These are phyloP conservation scores for Penicillium oxalicum DNA, from an alignment of 2,329 filamentous ascomycete genomes.

Conservation along the genomic window DNA sequence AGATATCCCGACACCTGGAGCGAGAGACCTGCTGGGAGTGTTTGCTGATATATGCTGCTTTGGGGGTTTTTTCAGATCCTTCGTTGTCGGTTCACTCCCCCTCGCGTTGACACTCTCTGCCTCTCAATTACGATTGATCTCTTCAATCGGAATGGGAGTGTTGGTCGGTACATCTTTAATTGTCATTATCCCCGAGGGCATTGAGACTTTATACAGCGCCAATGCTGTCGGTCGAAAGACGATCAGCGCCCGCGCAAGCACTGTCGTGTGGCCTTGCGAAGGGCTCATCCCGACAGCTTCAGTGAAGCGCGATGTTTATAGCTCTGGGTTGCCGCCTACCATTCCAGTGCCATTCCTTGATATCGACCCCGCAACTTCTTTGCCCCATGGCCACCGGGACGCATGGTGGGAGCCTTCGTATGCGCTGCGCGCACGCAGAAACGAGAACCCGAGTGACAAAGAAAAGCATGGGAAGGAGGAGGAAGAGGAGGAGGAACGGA, in stretches of 20 bases:
- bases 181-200: slow-evolving; percentile 94
- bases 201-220: slow-evolving; percentile 75
- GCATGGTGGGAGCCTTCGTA: slow-evolving; percentile 12
- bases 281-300: slow-evolving; percentile 12
- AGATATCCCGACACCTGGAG: slow-evolving; percentile 22
- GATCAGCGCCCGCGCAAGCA: slow-evolving; percentile 24
- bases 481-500: slow-evolving; percentile 32
- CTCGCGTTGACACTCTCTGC: slow-evolving; percentile 82
- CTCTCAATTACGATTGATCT: slow-evolving; percentile 81
- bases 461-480: slow-evolving; percentile 29
- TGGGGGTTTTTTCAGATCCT: slow-evolving; percentile 59
- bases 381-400: slow-evolving; percentile 4
- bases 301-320: slow-evolving; percentile 2
- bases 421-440: slow-evolving; percentile 21
- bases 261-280: slow-evolving; percentile 27
- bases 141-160: slow-evolving; percentile 87
- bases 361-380: slow-evolving; percentile 11
- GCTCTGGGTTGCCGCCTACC: neutral
- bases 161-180: slow-evolving; percentile 92
- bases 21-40: neutral
- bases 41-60: slow-evolving; percentile 1
- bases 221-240: slow-evolving; percentile 30
- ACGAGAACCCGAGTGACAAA: slow-evolving; percentile 32
- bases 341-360: slow-evolving; percentile 12
- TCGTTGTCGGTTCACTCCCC: slow-evolving; percentile 84